Evolutionary conservation across 441 rosid species (phyloP).

Genomic region (Populus hybrid): DNA sequence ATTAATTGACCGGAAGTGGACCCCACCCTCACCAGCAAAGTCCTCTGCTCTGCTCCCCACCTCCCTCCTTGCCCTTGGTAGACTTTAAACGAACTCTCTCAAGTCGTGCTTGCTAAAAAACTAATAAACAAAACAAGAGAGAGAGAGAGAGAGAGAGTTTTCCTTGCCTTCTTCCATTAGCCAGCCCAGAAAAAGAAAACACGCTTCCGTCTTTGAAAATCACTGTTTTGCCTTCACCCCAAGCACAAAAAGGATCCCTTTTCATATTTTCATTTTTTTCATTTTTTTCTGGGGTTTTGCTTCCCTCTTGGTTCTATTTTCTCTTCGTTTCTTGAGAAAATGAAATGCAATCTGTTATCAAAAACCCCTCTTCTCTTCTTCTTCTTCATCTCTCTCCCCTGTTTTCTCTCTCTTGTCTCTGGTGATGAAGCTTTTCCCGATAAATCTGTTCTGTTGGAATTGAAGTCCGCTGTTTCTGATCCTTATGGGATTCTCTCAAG

Average conservation of each 20-base stretch:
- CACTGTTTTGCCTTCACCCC: conserved; percentile 59
- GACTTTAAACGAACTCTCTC: no score
- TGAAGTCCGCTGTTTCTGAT: conserved; percentile 62
- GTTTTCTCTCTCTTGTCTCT: conserved; percentile 11
- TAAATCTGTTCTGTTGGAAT: conserved; percentile 52
- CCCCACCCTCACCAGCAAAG: not conserved
- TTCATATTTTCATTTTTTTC: not conserved
- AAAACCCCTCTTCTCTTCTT: conserved; percentile 10
- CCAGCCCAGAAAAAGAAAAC: no score
- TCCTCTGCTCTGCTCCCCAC: not conserved
- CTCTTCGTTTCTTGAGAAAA: conserved; percentile 16
- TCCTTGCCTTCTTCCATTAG: no score
- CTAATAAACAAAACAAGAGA: no score
- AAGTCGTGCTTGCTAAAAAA: no score
- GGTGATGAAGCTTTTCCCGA: conserved; percentile 32
- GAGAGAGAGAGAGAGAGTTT: no score
- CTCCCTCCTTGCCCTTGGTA: not conserved
- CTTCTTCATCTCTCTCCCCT: conserved; percentile 5
- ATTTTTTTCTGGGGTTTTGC: not conserved
- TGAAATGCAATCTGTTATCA: not conserved
- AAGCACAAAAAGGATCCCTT: not conserved
- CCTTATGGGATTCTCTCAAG: conserved; percentile 56
- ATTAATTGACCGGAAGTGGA: conserved; percentile 3
- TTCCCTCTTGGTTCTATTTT: conserved; percentile 44
- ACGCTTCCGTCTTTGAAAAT: conserved; percentile 43